phyloP scores from a whole-genome alignment of 345 rosid species.

The Jatropha curcas region DNA sequence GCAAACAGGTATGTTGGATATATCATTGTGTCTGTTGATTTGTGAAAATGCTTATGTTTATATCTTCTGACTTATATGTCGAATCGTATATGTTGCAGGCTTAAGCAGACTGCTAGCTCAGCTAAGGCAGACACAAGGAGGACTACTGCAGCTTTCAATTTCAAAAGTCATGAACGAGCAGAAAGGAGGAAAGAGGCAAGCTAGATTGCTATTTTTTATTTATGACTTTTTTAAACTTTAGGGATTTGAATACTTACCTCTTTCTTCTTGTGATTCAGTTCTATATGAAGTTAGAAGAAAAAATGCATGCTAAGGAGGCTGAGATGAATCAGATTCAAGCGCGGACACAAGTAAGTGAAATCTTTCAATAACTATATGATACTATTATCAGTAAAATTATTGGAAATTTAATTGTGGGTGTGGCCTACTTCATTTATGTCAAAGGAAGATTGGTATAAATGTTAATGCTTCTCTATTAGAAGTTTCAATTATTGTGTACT shows the following conservation, averaged over 20 bases:
- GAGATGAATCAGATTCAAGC: constrained; percentile 66
- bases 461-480: neutral
- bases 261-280: constrained; percentile 43
- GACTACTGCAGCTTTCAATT: constrained; percentile 43
- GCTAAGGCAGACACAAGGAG: constrained; percentile 47
- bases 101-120: constrained; percentile 36
- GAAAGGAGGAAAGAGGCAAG: constrained; percentile 82
- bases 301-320: constrained; percentile 67
- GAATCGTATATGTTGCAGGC: constrained; percentile 38
- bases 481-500: neutral
- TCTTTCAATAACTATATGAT: neutral
- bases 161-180: constrained; percentile 71
- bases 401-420: neutral
- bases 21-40: constrained; percentile 2
- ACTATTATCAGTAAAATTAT: neutral
- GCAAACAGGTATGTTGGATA: constrained; percentile 45
- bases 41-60: neutral
- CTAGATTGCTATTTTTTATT: constrained; percentile 10
- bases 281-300: constrained; percentile 71
- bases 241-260: constrained; percentile 6
- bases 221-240: neutral
- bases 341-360: constrained; percentile 58
- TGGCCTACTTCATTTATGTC: neutral
- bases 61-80: constrained; percentile 6
- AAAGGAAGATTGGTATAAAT: neutral